Base-by-base conservation (phyloP, 2,329 filamentous ascomycete genomes). In the Diaporthe ampelina region DNA sequence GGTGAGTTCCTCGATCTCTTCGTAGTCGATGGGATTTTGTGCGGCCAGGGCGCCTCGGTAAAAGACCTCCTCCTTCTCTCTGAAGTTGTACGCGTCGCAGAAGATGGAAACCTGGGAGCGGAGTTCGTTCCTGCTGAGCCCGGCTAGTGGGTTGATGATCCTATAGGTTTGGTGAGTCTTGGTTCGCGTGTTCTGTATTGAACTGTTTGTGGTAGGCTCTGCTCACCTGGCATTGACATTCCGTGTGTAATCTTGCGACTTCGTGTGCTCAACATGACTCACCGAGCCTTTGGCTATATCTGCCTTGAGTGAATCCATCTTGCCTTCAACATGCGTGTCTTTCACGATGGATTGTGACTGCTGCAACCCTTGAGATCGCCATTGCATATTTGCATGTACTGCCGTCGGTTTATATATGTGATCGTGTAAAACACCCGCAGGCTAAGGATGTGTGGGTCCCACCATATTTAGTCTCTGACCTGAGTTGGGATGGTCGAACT, bases 11-110 rank as follows among this genome's bases (percentile, higher is more conserved):
- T 81, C 83, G 54, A 95, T 87, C 48, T 87, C 85, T 75, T 94
- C 92, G 80, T 85, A 94, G 48, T 87, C 85, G 13, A 84, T 84
- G 0, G 93, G 93, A 77, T 92, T 90, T 81, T 94, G 93, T 3
- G 94, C 94, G 26, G 95, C 88, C 13, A 95, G 86, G 3, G 94
- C 94, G 45, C 93, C 94, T 79, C 92, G 92, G 70, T 88, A 86
- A 70, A 95, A 86, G 24, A 92, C 80, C 3, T 85, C 83, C 1
- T 90, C 82, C 77, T 92, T 87, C 65, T 92, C 88, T 1, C 84
- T 82, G 32, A 95, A 85, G 48, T 86, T 86, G 77, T 92, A 89
- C 59, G 88, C 83, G 15, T 84, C 83, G 58, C 91, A 92, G 78
- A 94, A 94, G 24, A 85, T 84, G 70, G 91, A 86, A 50, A 92